Base-by-base conservation (phyloP, 2,329 filamentous ascomycete species). In the Ceratocystis lukuohia region DNA sequence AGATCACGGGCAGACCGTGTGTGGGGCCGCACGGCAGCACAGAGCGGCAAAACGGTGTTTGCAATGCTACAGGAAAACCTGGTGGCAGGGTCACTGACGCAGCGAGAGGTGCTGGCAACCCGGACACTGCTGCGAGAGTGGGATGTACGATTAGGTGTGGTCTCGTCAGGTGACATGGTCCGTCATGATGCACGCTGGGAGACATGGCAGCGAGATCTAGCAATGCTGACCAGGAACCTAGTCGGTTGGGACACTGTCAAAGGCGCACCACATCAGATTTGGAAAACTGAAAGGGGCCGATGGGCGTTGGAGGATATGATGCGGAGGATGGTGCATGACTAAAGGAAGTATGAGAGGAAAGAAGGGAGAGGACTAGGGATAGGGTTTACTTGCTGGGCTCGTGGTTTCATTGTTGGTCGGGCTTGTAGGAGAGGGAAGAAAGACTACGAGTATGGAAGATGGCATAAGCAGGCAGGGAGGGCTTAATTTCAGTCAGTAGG, bases 31-130 rank as follows among this genome's bases (percentile, higher is more conserved):
- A 84, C 86, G 4, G 85, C 91, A 0, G 88, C 91, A 72, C 90
- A 96, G 75, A 82, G 81, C 28, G 89, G 89, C 69, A 95, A 92
- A 74, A 87, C 84, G 74, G 87, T 96, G 75, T 96, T 95, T 74
- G 88, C 91, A 3, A 89, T 92, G 76, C 80, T 99, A 66, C 94
- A 99, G 76, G 94, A 99, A 77, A 93, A 88, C 70, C 80, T 97
- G 0, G 91, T 96, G 41, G 92, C 92, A 0, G 83, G 86, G 70
- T 90, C 89, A 0, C 84, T 97, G 70, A 91, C 91, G 15, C 88
- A 86, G 74, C 89, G 89, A 44, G 94, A 99, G 72, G 85, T 96
- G 20, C 79, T 82, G 57, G 88, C 86, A 68, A 91, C 91, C 67
- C 81, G 88, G 25, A 86, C 87, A 61, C 94, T 97, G 65, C 90